Conservation (phyloP, 768 basidiomycete genomes). For the Podaxis mareebaensis region DNA sequence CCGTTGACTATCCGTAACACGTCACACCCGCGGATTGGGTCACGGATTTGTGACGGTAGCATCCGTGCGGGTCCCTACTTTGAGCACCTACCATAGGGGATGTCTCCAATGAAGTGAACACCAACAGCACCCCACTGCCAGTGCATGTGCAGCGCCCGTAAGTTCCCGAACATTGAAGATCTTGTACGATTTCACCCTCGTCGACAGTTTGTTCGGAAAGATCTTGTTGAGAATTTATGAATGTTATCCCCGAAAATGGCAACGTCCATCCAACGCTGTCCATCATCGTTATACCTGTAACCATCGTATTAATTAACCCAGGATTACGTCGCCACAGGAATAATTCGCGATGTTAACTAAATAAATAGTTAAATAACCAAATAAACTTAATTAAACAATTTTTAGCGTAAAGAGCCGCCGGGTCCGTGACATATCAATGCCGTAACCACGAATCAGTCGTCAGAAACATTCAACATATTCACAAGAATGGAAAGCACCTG, state of each 20-base stretch:
- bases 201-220: not conserved
- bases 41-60: no score
- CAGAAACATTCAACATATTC: conserved; percentile 9
- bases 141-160: not conserved
- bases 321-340: not conserved
- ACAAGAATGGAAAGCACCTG: conserved; percentile 10
- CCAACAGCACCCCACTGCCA: not conserved
- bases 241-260: not conserved
- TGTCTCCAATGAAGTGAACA: not conserved
- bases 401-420: not conserved
- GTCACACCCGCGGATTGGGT: no score
- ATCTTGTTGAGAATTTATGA: not conserved
- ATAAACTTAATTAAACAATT: not conserved
- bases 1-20: no score
- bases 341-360: not conserved
- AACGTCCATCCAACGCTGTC: not conserved
- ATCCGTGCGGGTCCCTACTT: no score
- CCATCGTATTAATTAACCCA: not conserved
- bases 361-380: not conserved
- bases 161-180: conserved; percentile 6
- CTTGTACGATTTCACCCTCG: conserved; percentile 1
- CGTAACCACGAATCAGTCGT: not conserved
- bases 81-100: not conserved
- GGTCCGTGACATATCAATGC: conserved; percentile 1
- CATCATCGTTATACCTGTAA: not conserved